Base-by-base conservation (phyloP, 1,284 basidiomycete genomes). In the Amylostereum areolatum region DNA sequence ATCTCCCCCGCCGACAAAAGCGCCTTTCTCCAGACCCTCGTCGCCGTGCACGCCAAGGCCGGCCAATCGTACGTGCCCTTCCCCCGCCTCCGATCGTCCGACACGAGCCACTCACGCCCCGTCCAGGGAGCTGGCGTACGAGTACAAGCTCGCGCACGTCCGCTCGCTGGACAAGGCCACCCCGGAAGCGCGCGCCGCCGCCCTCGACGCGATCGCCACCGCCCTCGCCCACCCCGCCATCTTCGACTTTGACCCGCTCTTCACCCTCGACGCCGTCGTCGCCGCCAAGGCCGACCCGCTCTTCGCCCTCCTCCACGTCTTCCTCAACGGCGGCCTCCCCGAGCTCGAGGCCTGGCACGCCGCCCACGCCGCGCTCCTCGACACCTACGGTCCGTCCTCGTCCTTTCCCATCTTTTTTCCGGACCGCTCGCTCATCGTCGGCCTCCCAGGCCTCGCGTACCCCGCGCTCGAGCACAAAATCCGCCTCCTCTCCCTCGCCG, bases 171-270 rank as follows among this genome's bases (percentile, higher is more conserved):
- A 74, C 35, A 61, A 75, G 36, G 71, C 74, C 6, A 81, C 80
- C 0, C 64, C 74, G 12, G 64, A 71, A 9, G 71, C 78, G 28
- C 69, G 74, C 47, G 52, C 66, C 4, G 82, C 78, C 32, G 83
- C 84, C 2, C 59, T 85, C n/a, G 75, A 83, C 44, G 69, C 77
- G 29, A 81, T 90, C 50, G 74, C 80, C 9, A 69, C 81, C 11
- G 83, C 89, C 10, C 73, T 96, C 43, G 77, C 85, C 36, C 73
- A 87, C 34, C 82, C 87, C 4, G 71, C 73, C 30, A 67, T 87
- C 50, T 90, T 91, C 63, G 84, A 93, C 64, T 87, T 95, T 58
- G 87, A 93, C 59, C 67, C 83, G n/a, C 68, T 96, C 27, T 81
- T 91, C 71, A 85, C 83, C 53, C 70, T 88, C 18, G 83, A 91